Evolutionary conservation across 306 rosid genomes (phyloP), one percentile per base, ranked within the genome.

Genomic region (Castanopsis chinensis): DNA sequence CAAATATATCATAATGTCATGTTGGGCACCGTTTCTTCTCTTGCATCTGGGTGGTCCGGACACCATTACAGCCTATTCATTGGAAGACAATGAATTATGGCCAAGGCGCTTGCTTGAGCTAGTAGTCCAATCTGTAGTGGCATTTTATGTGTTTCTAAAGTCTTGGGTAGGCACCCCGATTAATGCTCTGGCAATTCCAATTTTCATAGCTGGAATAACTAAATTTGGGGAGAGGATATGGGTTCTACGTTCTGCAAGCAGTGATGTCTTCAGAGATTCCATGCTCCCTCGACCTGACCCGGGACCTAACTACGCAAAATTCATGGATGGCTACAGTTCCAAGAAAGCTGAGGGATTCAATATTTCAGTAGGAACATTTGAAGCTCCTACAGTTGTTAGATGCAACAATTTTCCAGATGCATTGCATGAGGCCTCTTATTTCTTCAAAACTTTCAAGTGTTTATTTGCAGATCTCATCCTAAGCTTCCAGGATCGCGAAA

Each of bases 21-120:
- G 61, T 11, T 72, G 78, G 78, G 72, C 64, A 17, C 23, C 78
- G 3, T 20, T 72, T 9, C 49, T 71, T 72, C 52, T 2, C 52
- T 11, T 45, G 5, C 83, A 79, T 18, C 72, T 72, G 0, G 82
- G 82, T 1, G 55, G 73, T 41, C 73, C 82, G 4, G 65, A 45
- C 4, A 61, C 74, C 21, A 79, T 79, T 4, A 63, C 78, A 3
- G 78, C 83, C 3, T 68, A 79, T n/a, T 63, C 83, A 20, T 18
- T 61, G 3, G 83, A 79, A 33, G 83, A 79, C 49, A 72, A 61
- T 52, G 71, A 49, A 15, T 8, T 79, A 5, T 63, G 82, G 78
- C 9, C 6, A 13, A 72, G 82, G 35, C 75, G 41, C 45, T 51
- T 72, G n/a, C 41, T 65, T 51, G 10, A 6, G 12, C 51, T 68